Evolutionary conservation across 129 eudicot species (phyloP), one percentile per base, ranked within the genome.

Genomic region (Helichrysum umbraculigerum): DNA sequence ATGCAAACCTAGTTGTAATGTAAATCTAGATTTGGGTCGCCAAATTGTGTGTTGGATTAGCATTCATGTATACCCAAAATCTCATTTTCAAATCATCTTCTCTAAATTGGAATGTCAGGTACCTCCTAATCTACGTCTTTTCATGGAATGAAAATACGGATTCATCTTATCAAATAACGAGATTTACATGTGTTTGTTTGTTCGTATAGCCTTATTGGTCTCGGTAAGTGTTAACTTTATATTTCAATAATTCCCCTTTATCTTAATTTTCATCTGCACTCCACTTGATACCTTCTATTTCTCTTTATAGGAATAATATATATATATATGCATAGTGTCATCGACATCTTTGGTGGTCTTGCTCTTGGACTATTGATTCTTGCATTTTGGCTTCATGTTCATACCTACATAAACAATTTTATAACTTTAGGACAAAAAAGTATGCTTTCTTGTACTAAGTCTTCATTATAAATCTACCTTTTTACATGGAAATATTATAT

Each of bases 301-400:
- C 15, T 21, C 47, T 74, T 81, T 57, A 19, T 71, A 95, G 99
- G 97, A 80, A 85, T n/a, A n/a, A n/a, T n/a, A n/a, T n/a, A 97
- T 84, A 79, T 91, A 60, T 95, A 95, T 28, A 95, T 95, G 99
- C 99, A 95, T 85, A 89, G 99, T 77, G 80, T 87, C 84, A 76
- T 95, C 28, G 99, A 95, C 75, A 83, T 95, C 72, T 67, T 95
- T 51, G 94, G 88, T 39, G 99, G 99, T 80, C 92, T 95, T 74
- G 82, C 76, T 82, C 67, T 89, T 73, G 99, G 99, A 78, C 69
- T 89, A 78, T 80, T 68, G 16, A 86, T 95, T 79, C 96, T 95
- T 25, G 83, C 94, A 75, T 78, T 89, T 57, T 95, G 99, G 99
- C 93, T 95, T 62, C 76, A 67, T 28, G 76, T 89, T 71, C 90